phyloP scores from a whole-genome alignment of 2,329 filamentous ascomycete species.

The Fusarium nygamai region DNA sequence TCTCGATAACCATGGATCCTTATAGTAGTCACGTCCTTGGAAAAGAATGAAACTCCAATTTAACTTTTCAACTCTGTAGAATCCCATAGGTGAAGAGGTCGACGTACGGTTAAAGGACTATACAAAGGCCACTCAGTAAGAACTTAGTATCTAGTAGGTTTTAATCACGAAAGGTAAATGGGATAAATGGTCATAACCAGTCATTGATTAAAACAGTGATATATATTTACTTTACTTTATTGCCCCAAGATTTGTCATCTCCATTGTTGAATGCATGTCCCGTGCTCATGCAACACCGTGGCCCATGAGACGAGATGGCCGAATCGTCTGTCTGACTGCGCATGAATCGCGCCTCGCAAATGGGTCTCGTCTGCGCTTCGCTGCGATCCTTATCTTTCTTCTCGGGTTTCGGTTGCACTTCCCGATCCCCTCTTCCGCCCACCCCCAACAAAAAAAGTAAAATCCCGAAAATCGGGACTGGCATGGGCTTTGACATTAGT shows the following conservation, averaged over 20 bases:
- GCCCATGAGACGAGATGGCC: conserved; percentile 15
- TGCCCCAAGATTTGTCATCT: conserved; percentile 23
- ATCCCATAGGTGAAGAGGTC: not conserved
- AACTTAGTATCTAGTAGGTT: not conserved
- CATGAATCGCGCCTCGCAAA: conserved; percentile 32
- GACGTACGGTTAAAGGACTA: not conserved
- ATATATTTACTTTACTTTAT: conserved; percentile 35
- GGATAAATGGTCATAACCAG: conserved; percentile 22
- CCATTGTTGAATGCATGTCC: conserved; percentile 26
- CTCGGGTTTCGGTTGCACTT: conserved; percentile 22
- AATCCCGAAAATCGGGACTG: conserved; percentile 24
- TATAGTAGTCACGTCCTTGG: not conserved
- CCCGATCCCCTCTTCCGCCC: conserved; percentile 8
- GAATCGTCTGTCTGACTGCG: conserved; percentile 25
- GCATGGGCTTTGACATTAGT: conserved; percentile 7
- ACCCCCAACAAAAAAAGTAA: conserved; percentile 40
- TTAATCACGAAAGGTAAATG: not conserved
- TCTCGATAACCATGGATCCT: not conserved
- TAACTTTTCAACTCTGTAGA: not conserved
- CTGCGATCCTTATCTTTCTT: conserved; percentile 36
- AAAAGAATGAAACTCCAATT: not conserved
- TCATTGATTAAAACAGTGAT: conserved; percentile 39
- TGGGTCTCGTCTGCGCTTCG: conserved; percentile 35
- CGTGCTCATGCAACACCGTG: conserved; percentile 37
- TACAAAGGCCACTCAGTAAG: not conserved